Percentiles rank a stretch among this genome's conserved stretches.
Evolutionary conservation across 805 yeast species (phyloP).

Genomic region (Zygoascus ofunaensis): DNA sequence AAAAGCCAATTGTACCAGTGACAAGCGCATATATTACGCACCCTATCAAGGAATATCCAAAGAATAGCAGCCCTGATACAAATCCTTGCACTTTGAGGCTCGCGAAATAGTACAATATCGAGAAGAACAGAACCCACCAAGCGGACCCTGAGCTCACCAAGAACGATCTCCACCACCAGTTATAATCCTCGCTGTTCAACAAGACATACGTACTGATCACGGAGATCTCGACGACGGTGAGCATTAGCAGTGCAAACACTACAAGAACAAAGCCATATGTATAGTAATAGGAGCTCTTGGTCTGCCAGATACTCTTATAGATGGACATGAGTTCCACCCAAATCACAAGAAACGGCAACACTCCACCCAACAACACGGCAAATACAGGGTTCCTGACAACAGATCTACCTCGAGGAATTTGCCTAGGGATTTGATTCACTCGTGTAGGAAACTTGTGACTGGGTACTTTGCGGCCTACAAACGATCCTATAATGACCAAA

Average conservation of each 20-base stretch:
- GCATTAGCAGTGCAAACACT: conserved; percentile 48
- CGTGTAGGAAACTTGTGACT: conserved; percentile 18
- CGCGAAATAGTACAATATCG: conserved; percentile 54
- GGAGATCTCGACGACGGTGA: conserved; percentile 63
- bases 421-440: conserved; percentile 27
- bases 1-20: conserved; percentile 66
- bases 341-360: conserved; percentile 72
- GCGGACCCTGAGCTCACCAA: conserved; percentile 63
- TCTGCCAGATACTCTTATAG: conserved; percentile 70
- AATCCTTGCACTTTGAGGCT: conserved; percentile 51
- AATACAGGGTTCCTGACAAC: conserved; percentile 6
- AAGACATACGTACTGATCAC: conserved; percentile 59
- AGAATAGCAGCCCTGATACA: conserved; percentile 57
- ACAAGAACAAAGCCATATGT: conserved; percentile 68
- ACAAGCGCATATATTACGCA: conserved; percentile 55
- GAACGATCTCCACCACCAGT: conserved; percentile 83
- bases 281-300: conserved; percentile 68
- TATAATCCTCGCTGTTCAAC: conserved; percentile 44
- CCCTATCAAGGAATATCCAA: conserved; percentile 61
- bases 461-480: conserved; percentile 33
- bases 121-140: conserved; percentile 57
- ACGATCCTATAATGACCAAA: conserved; percentile 56
- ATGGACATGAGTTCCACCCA: conserved; percentile 68
- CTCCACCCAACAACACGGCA: conserved; percentile 42
- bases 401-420: conserved; percentile 19